phyloP scores from a whole-genome alignment of 2,329 filamentous ascomycete species.

The Ascochyta pisi region DNA sequence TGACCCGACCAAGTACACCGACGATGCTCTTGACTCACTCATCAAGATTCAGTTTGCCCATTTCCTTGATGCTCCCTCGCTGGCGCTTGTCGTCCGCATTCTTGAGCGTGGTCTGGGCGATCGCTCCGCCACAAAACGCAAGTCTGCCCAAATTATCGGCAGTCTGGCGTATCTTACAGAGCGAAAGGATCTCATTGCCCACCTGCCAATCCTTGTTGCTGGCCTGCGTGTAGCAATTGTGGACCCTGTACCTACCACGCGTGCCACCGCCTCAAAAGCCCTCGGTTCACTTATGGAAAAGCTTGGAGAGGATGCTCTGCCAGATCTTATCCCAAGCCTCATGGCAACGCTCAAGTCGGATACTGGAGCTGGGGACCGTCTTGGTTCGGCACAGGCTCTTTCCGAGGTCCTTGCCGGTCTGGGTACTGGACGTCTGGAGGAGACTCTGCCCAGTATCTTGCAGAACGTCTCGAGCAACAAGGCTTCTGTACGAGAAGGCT shows the following conservation, averaged over 20 bases:
- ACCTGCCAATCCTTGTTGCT: slow-evolving; percentile 89
- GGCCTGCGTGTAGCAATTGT: slow-evolving; percentile 89
- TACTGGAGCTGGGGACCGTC: slow-evolving; percentile 91
- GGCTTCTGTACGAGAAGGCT: slow-evolving; percentile 89
- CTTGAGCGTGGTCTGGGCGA: slow-evolving; percentile 90
- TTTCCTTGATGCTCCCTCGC: slow-evolving; percentile 95
- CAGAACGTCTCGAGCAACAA: slow-evolving; percentile 95
- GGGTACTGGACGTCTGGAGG: slow-evolving; percentile 89
- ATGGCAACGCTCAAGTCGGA: slow-evolving; percentile 99
- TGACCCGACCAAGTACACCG: slow-evolving; percentile 95
- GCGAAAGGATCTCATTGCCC: slow-evolving; percentile 88
- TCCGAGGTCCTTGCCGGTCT: slow-evolving; percentile 95
- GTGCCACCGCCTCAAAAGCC: slow-evolving; percentile 94
- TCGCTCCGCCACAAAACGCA: slow-evolving; percentile 92
- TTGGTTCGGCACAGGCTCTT: slow-evolving; percentile 95
- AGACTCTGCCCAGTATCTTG: slow-evolving; percentile 93
- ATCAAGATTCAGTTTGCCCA: slow-evolving; percentile 99
- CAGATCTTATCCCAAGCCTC: slow-evolving; percentile 94
- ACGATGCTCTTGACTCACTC: slow-evolving; percentile 88
- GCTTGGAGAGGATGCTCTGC: slow-evolving; percentile 92
- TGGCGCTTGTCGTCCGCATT: slow-evolving; percentile 93
- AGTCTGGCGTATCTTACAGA: slow-evolving; percentile 97
- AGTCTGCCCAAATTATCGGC: slow-evolving; percentile 96
- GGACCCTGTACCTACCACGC: slow-evolving; percentile 94
- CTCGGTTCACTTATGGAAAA: slow-evolving; percentile 98